Percentiles rank a stretch among this genome's conserved stretches.
Evolutionary conservation across 73 alveolate genomes (phyloP).

Genomic region (Paramecium bursaria): DNA sequence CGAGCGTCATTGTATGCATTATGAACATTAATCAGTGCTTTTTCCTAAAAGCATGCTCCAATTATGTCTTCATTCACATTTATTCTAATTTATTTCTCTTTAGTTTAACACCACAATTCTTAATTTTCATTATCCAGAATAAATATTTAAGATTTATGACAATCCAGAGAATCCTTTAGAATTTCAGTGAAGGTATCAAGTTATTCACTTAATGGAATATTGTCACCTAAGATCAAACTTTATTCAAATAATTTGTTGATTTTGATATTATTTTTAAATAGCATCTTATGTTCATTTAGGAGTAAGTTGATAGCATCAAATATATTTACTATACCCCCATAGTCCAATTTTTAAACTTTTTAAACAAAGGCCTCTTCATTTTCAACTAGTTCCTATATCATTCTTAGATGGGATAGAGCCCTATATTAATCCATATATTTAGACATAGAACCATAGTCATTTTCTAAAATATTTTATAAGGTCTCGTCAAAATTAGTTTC

Average conservation of each 20-base stretch:
- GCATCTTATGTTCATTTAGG: constrained; percentile 21
- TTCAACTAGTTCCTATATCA: constrained; percentile 14
- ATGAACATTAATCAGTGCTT: constrained; percentile 36
- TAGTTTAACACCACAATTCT: constrained; percentile 45
- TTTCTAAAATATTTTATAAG: constrained; percentile 15
- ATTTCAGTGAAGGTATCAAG: not conserved
- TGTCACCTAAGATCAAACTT: constrained; percentile 1
- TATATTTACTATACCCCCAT: constrained; percentile 14
- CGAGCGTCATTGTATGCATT: constrained; percentile 58
- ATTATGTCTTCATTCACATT: constrained; percentile 35
- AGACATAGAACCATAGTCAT: constrained; percentile 57
- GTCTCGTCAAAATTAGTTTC: constrained; percentile 54
- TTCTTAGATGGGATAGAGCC: constrained; percentile 12
- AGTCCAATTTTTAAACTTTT: constrained; percentile 41
- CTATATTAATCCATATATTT: constrained; percentile 40
- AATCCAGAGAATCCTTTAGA: constrained; percentile 33
- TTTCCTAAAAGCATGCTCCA: constrained; percentile 54
- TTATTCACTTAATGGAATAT: constrained; percentile 47
- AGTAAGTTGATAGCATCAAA: constrained; percentile 50
- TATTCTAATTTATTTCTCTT: constrained; percentile 27
- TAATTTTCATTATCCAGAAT: constrained; percentile 40
- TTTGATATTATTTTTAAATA: constrained; percentile 40
- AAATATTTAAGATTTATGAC: constrained; percentile 27
- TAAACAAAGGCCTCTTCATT: constrained; percentile 35
- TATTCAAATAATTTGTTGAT: constrained; percentile 17